Percentiles rank a stretch among this genome's conserved stretches.
Evolutionary conservation across 345 rosid genomes (phyloP).

Genomic region (Noccaea bulbosa): DNA sequence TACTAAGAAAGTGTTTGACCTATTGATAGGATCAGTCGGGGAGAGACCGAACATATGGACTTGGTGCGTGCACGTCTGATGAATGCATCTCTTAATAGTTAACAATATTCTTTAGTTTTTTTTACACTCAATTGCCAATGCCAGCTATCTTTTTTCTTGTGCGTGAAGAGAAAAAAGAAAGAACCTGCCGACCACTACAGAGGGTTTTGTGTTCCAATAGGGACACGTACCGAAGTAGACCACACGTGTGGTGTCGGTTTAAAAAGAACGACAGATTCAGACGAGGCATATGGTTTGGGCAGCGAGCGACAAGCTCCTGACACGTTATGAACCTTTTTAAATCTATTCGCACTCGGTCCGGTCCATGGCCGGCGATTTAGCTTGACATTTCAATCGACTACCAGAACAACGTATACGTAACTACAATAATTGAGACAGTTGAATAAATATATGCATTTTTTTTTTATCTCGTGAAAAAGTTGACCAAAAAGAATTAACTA

Average conservation of each 20-base stretch:
- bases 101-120: background rate
- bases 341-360: conserved; percentile 20
- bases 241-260: conserved; percentile 43
- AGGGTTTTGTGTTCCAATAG: conserved; percentile 23
- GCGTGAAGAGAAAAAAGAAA: background rate
- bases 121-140: background rate
- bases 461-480: background rate
- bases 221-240: conserved; percentile 44
- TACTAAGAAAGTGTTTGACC: conserved; percentile 22
- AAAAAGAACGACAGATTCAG: conserved; percentile 29
- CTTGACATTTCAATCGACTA: conserved; percentile 39
- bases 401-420: conserved; percentile 13
- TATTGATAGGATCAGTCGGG: conserved; percentile 25
- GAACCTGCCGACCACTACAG: conserved; percentile 43
- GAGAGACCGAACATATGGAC: conserved; percentile 33
- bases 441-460: background rate
- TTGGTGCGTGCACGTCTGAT: conserved; percentile 34
- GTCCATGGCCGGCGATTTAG: conserved; percentile 42
- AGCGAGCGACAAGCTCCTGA: conserved; percentile 41
- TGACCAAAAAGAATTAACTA: background rate
- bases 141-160: background rate
- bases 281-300: conserved; percentile 41
- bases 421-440: conserved; percentile 25
- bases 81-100: conserved; percentile 21
- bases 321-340: conserved; percentile 39